phyloP scores from a whole-genome alignment of 257 asterid species.

The Solanum habrochaites region DNA sequence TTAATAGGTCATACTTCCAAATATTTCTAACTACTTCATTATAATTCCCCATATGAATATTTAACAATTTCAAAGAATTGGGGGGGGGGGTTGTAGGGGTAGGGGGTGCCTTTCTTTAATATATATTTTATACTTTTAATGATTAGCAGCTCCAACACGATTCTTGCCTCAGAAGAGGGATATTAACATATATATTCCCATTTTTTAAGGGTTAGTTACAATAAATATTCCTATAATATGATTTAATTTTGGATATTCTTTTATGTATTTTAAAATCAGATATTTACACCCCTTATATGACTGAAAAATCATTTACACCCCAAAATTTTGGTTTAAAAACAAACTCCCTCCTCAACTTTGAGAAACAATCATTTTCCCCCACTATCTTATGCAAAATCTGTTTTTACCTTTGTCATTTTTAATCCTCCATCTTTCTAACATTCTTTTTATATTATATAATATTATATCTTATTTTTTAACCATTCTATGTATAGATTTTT shows the following conservation, averaged over 20 bases:
- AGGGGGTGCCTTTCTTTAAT: no score
- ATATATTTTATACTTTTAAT: not conserved
- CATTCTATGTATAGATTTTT: no score
- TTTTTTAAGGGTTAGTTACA: not conserved
- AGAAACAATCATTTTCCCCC: no score
- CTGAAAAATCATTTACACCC: no score
- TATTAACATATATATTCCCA: not conserved
- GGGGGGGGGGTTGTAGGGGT: not conserved
- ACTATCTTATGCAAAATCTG: not conserved
- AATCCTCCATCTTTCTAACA: no score
- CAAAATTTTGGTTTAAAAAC: no score
- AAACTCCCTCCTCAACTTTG: no score
- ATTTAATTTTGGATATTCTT: not conserved
- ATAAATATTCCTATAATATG: not conserved
- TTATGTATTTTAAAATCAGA: not conserved
- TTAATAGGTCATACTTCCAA: not conserved
- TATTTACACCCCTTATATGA: no score
- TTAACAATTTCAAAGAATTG: not conserved
- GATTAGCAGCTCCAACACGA: not conserved
- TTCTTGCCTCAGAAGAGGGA: not conserved
- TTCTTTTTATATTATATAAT: no score
- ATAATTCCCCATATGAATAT: not conserved
- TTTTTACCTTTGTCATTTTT: no score
- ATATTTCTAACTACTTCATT: not conserved
- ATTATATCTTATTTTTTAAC: no score